Evolutionary conservation across 2,329 filamentous ascomycete species (phyloP).

Genomic region (Cladosporium sp.): DNA sequence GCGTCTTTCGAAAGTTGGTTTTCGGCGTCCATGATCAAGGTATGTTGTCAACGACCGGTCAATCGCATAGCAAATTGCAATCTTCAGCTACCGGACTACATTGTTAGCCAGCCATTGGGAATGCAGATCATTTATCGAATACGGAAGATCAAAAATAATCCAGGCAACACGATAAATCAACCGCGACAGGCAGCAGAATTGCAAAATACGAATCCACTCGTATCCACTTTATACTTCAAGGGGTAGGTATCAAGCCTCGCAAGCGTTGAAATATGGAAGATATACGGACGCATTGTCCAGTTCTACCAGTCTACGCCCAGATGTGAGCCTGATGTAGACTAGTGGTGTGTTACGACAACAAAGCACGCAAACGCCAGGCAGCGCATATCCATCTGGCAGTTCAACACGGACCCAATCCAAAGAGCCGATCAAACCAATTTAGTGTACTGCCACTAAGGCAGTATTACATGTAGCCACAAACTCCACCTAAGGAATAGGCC

Average conservation of each 20-base stretch:
- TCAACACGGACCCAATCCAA: not conserved
- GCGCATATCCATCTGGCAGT: not conserved
- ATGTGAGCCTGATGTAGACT: not conserved
- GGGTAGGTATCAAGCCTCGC: no score
- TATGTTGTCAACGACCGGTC: not conserved
- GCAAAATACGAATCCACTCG: not conserved
- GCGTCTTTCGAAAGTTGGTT: not conserved
- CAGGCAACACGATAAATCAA: not conserved
- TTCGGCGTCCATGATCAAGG: slow-evolving; percentile 1
- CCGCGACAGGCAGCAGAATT: not conserved
- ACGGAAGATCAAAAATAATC: not conserved
- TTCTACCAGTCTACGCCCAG: not conserved
- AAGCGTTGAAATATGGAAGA: not conserved
- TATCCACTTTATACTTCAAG: not conserved
- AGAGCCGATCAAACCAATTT: not conserved
- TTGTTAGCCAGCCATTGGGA: not conserved
- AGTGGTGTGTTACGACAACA: not conserved
- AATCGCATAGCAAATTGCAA: not conserved
- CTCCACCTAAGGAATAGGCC: not conserved
- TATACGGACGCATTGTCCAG: not conserved
- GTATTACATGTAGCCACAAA: no score
- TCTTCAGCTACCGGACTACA: not conserved
- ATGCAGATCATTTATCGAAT: not conserved
- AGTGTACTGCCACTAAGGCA: no score
- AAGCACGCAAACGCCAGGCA: not conserved